Conservation (phyloP, 2,329 filamentous ascomycete genomes). For the Xylariales sp. region DNA sequence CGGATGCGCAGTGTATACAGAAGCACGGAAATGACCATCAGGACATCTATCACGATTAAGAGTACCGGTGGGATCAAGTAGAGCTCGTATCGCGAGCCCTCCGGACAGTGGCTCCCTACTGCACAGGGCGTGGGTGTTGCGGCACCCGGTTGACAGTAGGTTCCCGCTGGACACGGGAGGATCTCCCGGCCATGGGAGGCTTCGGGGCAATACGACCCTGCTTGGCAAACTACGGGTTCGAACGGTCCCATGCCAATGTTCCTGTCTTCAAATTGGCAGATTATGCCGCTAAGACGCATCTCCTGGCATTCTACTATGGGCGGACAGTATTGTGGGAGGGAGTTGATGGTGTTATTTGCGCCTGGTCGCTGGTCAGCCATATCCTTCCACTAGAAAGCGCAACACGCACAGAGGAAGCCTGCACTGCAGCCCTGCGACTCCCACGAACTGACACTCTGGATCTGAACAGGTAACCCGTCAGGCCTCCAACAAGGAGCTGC, state of each 20-base stretch:
- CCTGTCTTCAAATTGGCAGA: slow-evolving; percentile 26
- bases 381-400: not conserved
- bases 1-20: slow-evolving; percentile 31
- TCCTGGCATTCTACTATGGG: slow-evolving; percentile 33
- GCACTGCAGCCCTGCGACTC: slow-evolving; percentile 30
- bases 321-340: slow-evolving; percentile 39
- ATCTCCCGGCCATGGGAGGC: slow-evolving; percentile 29
- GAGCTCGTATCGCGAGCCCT: slow-evolving; percentile 36
- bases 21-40: slow-evolving; percentile 32
- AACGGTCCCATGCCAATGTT: slow-evolving; percentile 41
- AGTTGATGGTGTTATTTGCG: slow-evolving; percentile 41
- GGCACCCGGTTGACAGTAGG: slow-evolving; percentile 48
- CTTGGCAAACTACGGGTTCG: slow-evolving; percentile 46
- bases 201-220: slow-evolving; percentile 45
- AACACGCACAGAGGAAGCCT: slow-evolving; percentile 38
- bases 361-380: slow-evolving; percentile 23
- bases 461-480: slow-evolving; percentile 33
- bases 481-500: slow-evolving; percentile 36
- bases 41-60: slow-evolving; percentile 37
- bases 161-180: slow-evolving; percentile 39
- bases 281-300: slow-evolving; percentile 28
- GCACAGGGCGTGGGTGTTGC: slow-evolving; percentile 42
- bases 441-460: slow-evolving; percentile 34
- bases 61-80: slow-evolving; percentile 39
- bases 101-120: slow-evolving; percentile 40